These are phyloP conservation scores for Ceratorhiza oryzae-sativae DNA, from an alignment of 1,284 basidiomycete genomes.

Conservation along the genomic window DNA sequence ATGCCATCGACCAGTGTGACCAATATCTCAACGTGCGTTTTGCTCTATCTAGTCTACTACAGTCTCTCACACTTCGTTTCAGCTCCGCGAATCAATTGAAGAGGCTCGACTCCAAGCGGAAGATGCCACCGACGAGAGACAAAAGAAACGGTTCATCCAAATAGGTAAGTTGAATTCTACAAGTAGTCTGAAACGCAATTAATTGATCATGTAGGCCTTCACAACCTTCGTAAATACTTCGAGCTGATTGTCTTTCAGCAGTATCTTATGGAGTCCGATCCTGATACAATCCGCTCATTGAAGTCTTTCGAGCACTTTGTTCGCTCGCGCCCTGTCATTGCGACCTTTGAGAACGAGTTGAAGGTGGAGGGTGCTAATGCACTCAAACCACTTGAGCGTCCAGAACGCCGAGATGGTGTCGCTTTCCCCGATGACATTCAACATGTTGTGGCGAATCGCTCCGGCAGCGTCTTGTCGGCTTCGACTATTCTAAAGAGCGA, in stretches of 20 bases:
- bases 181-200: constrained; percentile 40
- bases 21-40: constrained; percentile 76
- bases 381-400: constrained; percentile 84
- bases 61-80: background rate
- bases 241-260: constrained; percentile 94
- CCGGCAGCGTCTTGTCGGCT: constrained; percentile 87
- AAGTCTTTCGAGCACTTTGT: constrained; percentile 82
- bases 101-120: constrained; percentile 77
- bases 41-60: background rate
- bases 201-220: constrained; percentile 61
- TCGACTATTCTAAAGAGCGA: constrained; percentile 97
- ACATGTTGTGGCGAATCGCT: constrained; percentile 82
- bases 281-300: constrained; percentile 79
- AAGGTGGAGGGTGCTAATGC: constrained; percentile 79
- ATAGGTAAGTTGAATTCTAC: constrained; percentile 61
- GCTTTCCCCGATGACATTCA: constrained; percentile 90
- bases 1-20: constrained; percentile 88
- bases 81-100: constrained; percentile 84
- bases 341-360: constrained; percentile 94
- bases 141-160: constrained; percentile 70
- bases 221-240: constrained; percentile 87
- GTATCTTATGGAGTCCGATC: constrained; percentile 85
- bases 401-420: constrained; percentile 73
- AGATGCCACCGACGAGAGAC: constrained; percentile 74
- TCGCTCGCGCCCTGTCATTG: constrained; percentile 71